These are phyloP conservation scores for Pilaira anomala DNA, from an alignment of 192 early-diverging fungal species.

Conservation along the genomic window DNA sequence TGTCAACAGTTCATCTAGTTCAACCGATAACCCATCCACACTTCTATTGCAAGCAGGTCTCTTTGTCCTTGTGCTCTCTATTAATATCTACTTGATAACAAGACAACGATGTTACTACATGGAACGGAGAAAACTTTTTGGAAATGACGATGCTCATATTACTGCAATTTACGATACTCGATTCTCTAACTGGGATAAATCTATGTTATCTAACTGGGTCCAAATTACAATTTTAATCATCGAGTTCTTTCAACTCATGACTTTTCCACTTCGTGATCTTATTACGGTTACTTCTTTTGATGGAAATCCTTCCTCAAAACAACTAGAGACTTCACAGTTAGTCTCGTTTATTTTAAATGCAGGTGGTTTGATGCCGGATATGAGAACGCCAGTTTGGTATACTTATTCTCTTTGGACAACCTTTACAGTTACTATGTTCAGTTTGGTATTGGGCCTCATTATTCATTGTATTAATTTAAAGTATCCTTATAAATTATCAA, in stretches of 20 bases:
- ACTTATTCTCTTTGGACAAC: slow-evolving; percentile 47
- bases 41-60: slow-evolving; percentile 22
- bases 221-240: slow-evolving; percentile 68
- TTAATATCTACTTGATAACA: slow-evolving; percentile 38
- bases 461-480: slow-evolving; percentile 44
- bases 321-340: slow-evolving; percentile 44
- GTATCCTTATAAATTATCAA: slow-evolving; percentile 38
- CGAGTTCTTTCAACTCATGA: slow-evolving; percentile 78
- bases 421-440: slow-evolving; percentile 33
- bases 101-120: slow-evolving; percentile 35
- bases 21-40: slow-evolving; percentile 7
- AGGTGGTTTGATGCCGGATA: slow-evolving; percentile 49
- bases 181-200: slow-evolving; percentile 30
- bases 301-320: background rate
- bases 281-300: slow-evolving; percentile 33
- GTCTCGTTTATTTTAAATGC: slow-evolving; percentile 54
- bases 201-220: slow-evolving; percentile 61
- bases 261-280: slow-evolving; percentile 76
- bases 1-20: background rate
- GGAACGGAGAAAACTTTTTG: slow-evolving; percentile 31
- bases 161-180: slow-evolving; percentile 34
- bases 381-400: slow-evolving; percentile 52
- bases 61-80: slow-evolving; percentile 37
- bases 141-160: slow-evolving; percentile 34
- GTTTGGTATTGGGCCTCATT: slow-evolving; percentile 37